phyloP scores from a whole-genome alignment of 495 filamentous ascomycete species.

The Terfezia boudieri region DNA sequence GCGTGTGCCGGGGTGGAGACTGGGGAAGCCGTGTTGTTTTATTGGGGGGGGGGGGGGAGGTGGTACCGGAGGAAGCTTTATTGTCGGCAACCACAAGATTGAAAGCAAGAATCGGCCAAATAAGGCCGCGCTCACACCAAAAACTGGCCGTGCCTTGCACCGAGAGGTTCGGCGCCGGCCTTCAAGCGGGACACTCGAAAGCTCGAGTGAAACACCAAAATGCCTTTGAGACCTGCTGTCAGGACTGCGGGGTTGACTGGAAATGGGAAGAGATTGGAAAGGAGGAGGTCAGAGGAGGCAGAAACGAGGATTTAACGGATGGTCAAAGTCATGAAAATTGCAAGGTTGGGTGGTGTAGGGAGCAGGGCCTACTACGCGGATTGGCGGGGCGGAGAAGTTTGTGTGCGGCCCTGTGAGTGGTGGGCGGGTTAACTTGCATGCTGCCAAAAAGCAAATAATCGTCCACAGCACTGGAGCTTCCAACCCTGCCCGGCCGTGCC shows the following conservation, averaged over 20 bases:
- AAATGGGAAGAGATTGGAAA: slow-evolving; percentile 15
- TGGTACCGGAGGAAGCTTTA: neutral
- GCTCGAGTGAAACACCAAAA: slow-evolving; percentile 20
- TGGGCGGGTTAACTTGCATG: neutral
- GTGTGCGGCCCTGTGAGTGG: slow-evolving; percentile 1
- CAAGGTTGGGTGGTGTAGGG: neutral
- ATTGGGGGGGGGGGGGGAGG: neutral
- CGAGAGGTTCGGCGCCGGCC: slow-evolving; percentile 21
- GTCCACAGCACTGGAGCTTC: neutral
- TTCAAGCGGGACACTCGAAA: slow-evolving; percentile 19
- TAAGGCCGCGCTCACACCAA: slow-evolving; percentile 3
- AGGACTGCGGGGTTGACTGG: slow-evolving; percentile 6
- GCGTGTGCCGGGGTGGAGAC: too few species aligned
- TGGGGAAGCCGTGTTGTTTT: neutral
- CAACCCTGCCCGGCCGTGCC: neutral
- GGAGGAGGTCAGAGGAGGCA: slow-evolving; percentile 16
- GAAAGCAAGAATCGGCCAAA: neutral
- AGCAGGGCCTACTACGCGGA: neutral
- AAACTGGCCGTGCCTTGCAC: slow-evolving; percentile 17
- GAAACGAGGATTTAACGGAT: slow-evolving; percentile 10
- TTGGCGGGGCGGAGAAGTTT: neutral
- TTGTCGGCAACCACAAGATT: too few species aligned
- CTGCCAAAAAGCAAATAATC: too few species aligned
- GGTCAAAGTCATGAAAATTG: slow-evolving; percentile 4
- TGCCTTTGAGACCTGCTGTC: neutral